Evolutionary conservation across 148 eudicot genomes (phyloP), one percentile per base, ranked within the genome.

Genomic region (Vaccinium corymbosum): DNA sequence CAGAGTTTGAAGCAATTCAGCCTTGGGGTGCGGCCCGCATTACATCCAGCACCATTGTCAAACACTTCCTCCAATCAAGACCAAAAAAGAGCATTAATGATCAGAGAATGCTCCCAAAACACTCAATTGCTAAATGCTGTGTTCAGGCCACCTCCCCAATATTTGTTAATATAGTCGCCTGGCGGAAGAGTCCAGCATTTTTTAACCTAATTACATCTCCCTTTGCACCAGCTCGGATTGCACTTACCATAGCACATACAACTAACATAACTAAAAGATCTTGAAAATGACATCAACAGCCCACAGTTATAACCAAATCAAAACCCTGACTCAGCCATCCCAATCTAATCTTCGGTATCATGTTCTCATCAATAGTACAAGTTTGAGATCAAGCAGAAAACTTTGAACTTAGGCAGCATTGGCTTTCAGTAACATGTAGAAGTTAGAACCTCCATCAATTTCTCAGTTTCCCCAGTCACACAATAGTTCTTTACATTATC

Each of bases 21-120:
- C 19, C 25, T 6, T 20, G 3, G 27, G 5, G 7, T 73, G n/a
- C 2, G 53, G 52, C 8, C 27, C 29, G 52, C 77, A 15, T 19
- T 38, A 10, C 53, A 42, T 75, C 53, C 27, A 46, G 78, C 50
- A 46, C 5, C 22, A 75, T 19, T 9, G 53, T 46, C 76, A 15
- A 74, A 42, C 78, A 42, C 50, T 74, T 74, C 78, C 49, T 42
- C 78, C 52, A 74, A 42, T 20, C 78, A 38, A 74, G 50, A 66
- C 78, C 52, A 9, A 74, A 42, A 73, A 17, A 46, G 78, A 74
- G 78, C 48, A 72, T 15, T 27, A 74, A 42, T 42, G 13, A 42
- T 46, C 12, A 74, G 52, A 74, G 78, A 13, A 42, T 42, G 22
- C 46, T 74, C 27, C 50, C n/a, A 74, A 38, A 35, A 38, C 78